Evolutionary conservation across 345 rosid genomes (phyloP), one percentile per base, ranked within the genome.

Genomic region (Ceriops tagal): DNA sequence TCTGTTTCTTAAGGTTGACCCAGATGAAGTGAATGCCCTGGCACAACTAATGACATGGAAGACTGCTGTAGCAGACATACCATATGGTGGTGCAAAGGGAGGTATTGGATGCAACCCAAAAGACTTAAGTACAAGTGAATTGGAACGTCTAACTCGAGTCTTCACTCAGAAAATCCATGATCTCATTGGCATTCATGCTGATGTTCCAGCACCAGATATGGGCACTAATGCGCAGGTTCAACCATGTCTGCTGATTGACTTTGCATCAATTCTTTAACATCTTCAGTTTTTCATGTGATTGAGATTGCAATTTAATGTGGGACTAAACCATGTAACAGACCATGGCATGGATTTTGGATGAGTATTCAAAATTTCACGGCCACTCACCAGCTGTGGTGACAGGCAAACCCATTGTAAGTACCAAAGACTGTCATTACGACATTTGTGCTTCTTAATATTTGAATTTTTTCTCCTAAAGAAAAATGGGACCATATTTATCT

Each of bases 21-120:
- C 73, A 8, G 52, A 70, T 61, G 73, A 70, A 20, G 73, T 70
- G 37, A 70, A 70, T 61, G 73, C 73, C 30, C 47, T 70, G 60
- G 73, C 73, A 51, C 73, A 70, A 61, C 60, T 61, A n/a, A 70
- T 70, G 73, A 70, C 66, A 8, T 70, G 73, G 73, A 70, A 70
- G 66, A 70, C 49, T 21, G 73, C 73, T 11, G 73, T 70, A 22
- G 73, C 73, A 5, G 66, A 70, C 5, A 70, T 70, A 26, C 73
- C 73, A 28, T 70, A 70, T 31, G 73, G 73, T 61, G 66, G 73
- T 18, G 73, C 73, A 5, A 70, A 70, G 46, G 73, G 73, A 11
- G 66, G 73, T 2, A 70, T 70, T 7, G 73, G 73, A 11, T 70
- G 73, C 60, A 61, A 53, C 35, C 73, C 73, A 18, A 70, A 64